Percentiles rank a stretch among this genome's conserved stretches.
Evolutionary conservation across 805 yeast species (phyloP).

Genomic region (Blastobotrys attinorum): DNA sequence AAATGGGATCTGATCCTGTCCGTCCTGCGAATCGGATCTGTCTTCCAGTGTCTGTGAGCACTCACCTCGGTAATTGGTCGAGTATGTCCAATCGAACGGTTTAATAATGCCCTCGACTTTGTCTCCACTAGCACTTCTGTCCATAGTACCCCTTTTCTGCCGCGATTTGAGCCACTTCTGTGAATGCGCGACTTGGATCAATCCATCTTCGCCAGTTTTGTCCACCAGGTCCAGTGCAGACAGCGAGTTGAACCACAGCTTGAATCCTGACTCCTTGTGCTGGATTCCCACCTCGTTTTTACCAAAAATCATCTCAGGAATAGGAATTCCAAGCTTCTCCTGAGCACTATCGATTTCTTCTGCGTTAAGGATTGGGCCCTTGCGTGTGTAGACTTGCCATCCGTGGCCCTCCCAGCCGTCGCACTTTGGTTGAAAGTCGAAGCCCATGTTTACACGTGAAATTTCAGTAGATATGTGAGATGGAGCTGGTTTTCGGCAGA

Average conservation of each 20-base stretch:
- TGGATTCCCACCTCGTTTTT: slow-evolving; percentile 56
- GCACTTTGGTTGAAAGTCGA: slow-evolving; percentile 1
- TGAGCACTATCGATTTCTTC: slow-evolving; percentile 65
- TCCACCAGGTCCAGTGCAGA: slow-evolving; percentile 63
- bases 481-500: no score
- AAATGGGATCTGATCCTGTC: slow-evolving; percentile 47
- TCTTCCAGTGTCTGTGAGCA: slow-evolving; percentile 28
- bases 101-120: slow-evolving; percentile 54
- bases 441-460: no score
- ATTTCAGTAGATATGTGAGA: no score
- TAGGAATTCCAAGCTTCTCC: slow-evolving; percentile 57
- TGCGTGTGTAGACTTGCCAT: slow-evolving; percentile 69
- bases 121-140: slow-evolving; percentile 22
- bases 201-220: slow-evolving; percentile 40
- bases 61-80: slow-evolving; percentile 58
- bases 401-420: slow-evolving; percentile 38
- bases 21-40: background rate
- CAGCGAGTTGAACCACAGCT: slow-evolving; percentile 61
- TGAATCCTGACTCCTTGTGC: slow-evolving; percentile 34
- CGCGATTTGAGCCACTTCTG: slow-evolving; percentile 59
- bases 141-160: slow-evolving; percentile 24
- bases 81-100: slow-evolving; percentile 96
- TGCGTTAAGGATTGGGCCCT: slow-evolving; percentile 70
- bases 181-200: slow-evolving; percentile 75
- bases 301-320: slow-evolving; percentile 98